Base-by-base conservation (phyloP, 352 stramenopile genomes). In the Thalassiosira sp. region DNA sequence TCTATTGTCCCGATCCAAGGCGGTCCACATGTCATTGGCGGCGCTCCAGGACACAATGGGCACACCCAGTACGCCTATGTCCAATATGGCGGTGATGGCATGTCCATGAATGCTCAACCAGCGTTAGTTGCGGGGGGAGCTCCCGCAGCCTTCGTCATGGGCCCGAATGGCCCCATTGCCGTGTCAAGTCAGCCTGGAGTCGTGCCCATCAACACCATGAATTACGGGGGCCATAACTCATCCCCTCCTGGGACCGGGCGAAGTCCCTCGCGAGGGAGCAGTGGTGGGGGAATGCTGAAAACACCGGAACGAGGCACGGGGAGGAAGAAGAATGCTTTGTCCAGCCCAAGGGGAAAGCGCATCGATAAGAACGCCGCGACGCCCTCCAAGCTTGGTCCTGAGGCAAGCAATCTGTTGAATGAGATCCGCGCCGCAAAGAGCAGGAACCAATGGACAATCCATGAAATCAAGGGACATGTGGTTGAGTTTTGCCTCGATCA, bases 401-500 rank as follows among this genome's bases (percentile, higher is more conserved):
- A 63, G 27, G 73, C 73, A 18, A 48, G 52, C 11, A 48, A 61
- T 54, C 58, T 77, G 8, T 48, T 82, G 59, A 82, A 82, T 61
- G 66, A 82, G 15, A 82, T 82, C 49, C 60, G 73, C 20, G 52
- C 52, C 11, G 73, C 73, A 5, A 82, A 82, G 56, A 77, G 60
- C 40, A 54, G 73, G 25, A 82, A 76, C 68, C 51, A 72, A 28
- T 82, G 73, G 73, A 82, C 58, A 10, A 70, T 82, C 56, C 65
- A 82, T 51, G 66, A 82, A 52, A 82, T 82, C 31, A 45, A 54
- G 64, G 81, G 82, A 3, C 74, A 89, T 52, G 71, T 91, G 1
- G 72, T 90, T 28, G 86, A 95, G 61, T 96, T 96, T 75, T 95
- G 90, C 64, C 90, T 94, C 28, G 94, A 97, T 80, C 94, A 97